These are phyloP conservation scores for Tetrahymena borealis DNA, from an alignment of 73 alveolate genomes.

Conservation along the genomic window DNA sequence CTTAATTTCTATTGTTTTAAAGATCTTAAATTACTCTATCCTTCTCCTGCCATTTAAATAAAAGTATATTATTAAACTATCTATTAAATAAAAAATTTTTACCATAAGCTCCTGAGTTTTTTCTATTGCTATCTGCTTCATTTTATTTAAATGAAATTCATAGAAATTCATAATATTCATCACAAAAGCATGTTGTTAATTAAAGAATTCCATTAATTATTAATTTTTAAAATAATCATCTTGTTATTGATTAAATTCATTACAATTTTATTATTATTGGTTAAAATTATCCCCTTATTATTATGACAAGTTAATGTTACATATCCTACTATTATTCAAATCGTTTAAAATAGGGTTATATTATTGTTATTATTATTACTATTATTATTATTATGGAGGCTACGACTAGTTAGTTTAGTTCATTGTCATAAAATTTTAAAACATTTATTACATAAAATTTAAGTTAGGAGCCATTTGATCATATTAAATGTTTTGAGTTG, in stretches of 20 bases:
- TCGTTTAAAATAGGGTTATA: background rate
- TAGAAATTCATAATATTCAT: background rate
- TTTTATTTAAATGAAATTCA: background rate
- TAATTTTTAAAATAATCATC: background rate
- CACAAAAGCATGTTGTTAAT: background rate
- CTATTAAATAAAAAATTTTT: background rate
- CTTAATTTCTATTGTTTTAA: background rate
- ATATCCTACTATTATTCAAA: background rate
- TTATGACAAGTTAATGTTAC: background rate
- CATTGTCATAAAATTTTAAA: background rate
- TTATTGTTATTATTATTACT: too few species aligned
- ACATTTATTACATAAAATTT: background rate
- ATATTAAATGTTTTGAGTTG: background rate
- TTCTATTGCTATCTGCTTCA: background rate
- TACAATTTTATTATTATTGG: background rate
- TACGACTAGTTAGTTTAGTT: background rate
- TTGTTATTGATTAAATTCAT: background rate
- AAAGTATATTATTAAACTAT: background rate
- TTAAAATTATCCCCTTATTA: background rate
- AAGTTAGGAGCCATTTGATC: background rate
- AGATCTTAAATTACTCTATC: background rate
- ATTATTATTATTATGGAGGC: background rate
- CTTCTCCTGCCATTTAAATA: background rate
- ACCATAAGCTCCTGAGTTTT: background rate
- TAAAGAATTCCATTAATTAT: background rate